Percentiles rank a stretch among this genome's conserved stretches.
phyloP scores from a whole-genome alignment of 768 basidiomycete species.

The Suillus paluster region DNA sequence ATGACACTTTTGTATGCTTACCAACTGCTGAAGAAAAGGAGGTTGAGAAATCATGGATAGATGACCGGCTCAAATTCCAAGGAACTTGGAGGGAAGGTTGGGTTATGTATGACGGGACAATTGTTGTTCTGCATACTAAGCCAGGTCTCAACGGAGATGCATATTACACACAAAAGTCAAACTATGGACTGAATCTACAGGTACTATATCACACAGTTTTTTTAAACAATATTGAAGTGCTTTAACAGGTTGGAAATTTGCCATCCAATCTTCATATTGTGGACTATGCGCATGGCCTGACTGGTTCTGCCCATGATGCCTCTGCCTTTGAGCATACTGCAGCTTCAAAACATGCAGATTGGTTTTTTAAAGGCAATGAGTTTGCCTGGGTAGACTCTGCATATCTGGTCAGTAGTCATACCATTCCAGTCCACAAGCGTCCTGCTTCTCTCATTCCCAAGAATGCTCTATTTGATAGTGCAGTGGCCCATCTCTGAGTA shows the following conservation, averaged over 20 bases:
- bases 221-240: neutral
- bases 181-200: slow-evolving; percentile 30
- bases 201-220: neutral
- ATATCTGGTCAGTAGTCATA: slow-evolving; percentile 31
- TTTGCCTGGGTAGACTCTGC: slow-evolving; percentile 24
- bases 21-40: slow-evolving; percentile 39
- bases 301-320: too few relatives aligned
- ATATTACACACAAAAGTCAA: slow-evolving; percentile 39
- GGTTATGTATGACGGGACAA: slow-evolving; percentile 41
- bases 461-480: slow-evolving; percentile 33
- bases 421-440: slow-evolving; percentile 35
- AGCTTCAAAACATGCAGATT: slow-evolving; percentile 26
- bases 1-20: slow-evolving; percentile 34
- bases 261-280: slow-evolving; percentile 4
- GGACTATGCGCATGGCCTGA: neutral
- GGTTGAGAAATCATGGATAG: slow-evolving; percentile 40
- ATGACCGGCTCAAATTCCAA: slow-evolving; percentile 32
- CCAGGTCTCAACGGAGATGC: slow-evolving; percentile 37
- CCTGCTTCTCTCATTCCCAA: slow-evolving; percentile 31
- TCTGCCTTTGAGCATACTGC: too few relatives aligned
- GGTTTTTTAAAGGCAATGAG: slow-evolving; percentile 33
- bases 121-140: slow-evolving; percentile 32
- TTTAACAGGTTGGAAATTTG: neutral
- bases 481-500: neutral
- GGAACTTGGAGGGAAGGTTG: slow-evolving; percentile 41